Conservation (phyloP, 352 stramenopile genomes). For the Thraustochytrium striatum region DNA sequence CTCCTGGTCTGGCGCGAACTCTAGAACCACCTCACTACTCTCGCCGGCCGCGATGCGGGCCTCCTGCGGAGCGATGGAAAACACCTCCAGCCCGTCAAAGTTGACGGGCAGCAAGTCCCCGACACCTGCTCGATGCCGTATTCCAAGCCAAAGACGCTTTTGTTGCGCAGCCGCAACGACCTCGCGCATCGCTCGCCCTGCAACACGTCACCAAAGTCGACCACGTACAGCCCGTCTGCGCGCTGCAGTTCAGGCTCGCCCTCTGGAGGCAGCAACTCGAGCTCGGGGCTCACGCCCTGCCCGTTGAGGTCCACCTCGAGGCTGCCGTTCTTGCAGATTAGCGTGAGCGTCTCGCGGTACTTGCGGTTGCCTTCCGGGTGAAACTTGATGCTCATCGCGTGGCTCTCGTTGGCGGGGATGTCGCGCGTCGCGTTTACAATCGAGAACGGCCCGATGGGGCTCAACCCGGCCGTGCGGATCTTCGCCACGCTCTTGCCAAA, state of each 20-base stretch:
- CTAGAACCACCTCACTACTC: conserved; percentile 56
- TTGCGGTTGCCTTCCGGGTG: conserved; percentile 59
- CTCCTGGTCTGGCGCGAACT: conserved; percentile 55
- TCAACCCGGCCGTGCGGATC: conserved; percentile 64
- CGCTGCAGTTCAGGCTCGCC: neutral
- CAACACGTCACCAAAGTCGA: conserved; percentile 38
- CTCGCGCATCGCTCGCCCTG: neutral
- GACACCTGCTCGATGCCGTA: neutral
- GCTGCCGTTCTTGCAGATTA: conserved; percentile 50
- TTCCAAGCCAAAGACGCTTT: conserved; percentile 29
- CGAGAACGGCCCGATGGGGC: conserved; percentile 72
- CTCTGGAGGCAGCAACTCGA: neutral
- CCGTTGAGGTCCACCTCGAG: conserved; percentile 48
- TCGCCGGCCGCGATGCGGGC: conserved; percentile 56
- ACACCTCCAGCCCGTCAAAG: conserved; percentile 54
- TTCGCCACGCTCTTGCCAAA: conserved; percentile 54
- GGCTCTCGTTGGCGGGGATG: conserved; percentile 51
- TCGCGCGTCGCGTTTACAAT: conserved; percentile 67
- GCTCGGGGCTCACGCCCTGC: conserved; percentile 36
- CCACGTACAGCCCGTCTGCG: neutral
- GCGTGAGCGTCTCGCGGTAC: conserved; percentile 69
- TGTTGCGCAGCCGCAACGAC: neutral
- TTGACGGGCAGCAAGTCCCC: neutral
- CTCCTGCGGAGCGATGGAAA: conserved; percentile 62
- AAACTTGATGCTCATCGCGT: conserved; percentile 64